Conservation (phyloP, 2,329 filamentous ascomycete species). For the Fusarium lyarnte region DNA sequence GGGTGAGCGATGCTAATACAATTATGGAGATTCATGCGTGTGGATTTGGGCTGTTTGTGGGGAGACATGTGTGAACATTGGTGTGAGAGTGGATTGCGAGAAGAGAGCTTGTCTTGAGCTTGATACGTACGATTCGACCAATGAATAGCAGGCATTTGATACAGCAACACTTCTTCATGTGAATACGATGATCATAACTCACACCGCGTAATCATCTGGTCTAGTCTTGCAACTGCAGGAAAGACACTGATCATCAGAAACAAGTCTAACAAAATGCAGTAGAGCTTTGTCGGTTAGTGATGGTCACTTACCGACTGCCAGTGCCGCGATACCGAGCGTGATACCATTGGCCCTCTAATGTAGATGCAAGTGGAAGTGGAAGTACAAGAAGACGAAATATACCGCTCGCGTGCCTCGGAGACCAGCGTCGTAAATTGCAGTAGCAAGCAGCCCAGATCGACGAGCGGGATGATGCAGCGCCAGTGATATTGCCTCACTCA, state of each 20-base stretch:
- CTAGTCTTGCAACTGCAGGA: not conserved
- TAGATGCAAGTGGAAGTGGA: not conserved
- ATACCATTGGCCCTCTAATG: not conserved
- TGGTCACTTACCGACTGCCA: not conserved
- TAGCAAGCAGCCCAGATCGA: slow-evolving; percentile 13
- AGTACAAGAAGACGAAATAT: slow-evolving; percentile 12
- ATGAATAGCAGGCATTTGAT: not conserved
- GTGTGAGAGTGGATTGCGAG: not conserved
- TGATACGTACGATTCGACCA: slow-evolving; percentile 13
- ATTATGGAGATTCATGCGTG: not conserved
- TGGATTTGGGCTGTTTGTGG: not conserved
- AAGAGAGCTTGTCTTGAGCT: slow-evolving; percentile 2
- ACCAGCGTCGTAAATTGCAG: not conserved
- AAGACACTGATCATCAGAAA: not conserved
- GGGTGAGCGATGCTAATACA: slow-evolving; percentile 22
- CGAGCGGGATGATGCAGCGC: not conserved
- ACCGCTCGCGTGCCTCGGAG: slow-evolving; percentile 28
- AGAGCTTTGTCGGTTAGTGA: slow-evolving; percentile 1
- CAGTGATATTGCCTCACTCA: slow-evolving; percentile 26
- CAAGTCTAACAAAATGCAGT: not conserved
- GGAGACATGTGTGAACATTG: not conserved
- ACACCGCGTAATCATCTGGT: not conserved
- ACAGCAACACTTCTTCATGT: slow-evolving; percentile 2
- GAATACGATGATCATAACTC: slow-evolving; percentile 1
- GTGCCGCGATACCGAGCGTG: slow-evolving; percentile 5